phyloP scores from a whole-genome alignment of 2,329 filamentous ascomycete genomes.

The Alternaria alternata region DNA sequence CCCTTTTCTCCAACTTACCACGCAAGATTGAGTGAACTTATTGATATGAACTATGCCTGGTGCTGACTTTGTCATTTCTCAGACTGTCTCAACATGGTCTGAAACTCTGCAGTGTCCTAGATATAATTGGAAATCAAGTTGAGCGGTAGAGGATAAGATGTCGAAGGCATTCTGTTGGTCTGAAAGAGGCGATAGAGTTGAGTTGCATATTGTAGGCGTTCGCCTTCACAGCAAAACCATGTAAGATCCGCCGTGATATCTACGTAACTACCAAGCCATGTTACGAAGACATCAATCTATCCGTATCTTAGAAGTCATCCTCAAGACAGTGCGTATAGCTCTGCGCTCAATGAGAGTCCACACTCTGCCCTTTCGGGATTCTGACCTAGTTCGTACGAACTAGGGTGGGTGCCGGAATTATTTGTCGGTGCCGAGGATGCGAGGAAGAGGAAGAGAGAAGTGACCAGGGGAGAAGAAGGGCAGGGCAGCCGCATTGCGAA shows the following conservation, averaged over 20 bases:
- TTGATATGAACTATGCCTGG: not conserved
- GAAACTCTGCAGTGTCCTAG: not conserved
- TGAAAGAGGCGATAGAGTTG: not conserved
- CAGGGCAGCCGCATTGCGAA: not conserved
- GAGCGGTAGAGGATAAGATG: not conserved
- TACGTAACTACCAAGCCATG: not conserved
- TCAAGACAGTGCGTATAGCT: not conserved
- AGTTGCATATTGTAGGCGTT: not conserved
- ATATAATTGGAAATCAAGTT: not conserved
- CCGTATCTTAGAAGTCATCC: not conserved
- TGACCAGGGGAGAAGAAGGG: not conserved
- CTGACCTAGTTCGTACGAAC: not conserved
- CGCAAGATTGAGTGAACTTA: not conserved
- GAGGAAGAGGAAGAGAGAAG: not conserved
- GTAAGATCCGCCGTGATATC: not conserved
- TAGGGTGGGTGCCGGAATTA: not conserved
- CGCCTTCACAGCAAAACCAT: not conserved
- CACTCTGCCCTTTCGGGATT: not conserved
- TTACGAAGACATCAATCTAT: not conserved
- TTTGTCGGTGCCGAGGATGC: not conserved
- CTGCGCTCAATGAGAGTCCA: not conserved
- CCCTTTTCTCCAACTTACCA: not conserved
- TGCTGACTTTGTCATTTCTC: not conserved
- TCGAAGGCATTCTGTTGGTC: not conserved
- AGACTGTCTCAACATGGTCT: not conserved